phyloP scores from a whole-genome alignment of 2,329 filamentous ascomycete species.

The Penicillium sp. region DNA sequence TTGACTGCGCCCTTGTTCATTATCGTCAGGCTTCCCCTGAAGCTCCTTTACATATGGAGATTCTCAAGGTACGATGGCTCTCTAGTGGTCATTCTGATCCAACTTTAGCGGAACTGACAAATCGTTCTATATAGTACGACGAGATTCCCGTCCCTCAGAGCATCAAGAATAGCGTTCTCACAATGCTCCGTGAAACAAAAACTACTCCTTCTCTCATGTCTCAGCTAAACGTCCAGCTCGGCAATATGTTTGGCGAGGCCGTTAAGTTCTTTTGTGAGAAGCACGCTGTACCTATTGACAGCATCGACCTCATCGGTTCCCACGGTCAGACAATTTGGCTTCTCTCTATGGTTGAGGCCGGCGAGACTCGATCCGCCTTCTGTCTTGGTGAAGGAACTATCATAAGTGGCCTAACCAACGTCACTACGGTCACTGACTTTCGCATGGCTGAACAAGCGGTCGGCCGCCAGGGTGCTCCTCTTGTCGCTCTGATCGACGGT shows the following conservation, averaged over 20 bases:
- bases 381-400: conserved; percentile 58
- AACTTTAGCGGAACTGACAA: background rate
- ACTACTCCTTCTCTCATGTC: conserved; percentile 55
- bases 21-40: conserved; percentile 54
- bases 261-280: conserved; percentile 50
- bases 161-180: conserved; percentile 56
- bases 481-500: conserved; percentile 58
- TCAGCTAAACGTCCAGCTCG: conserved; percentile 57
- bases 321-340: conserved; percentile 60
- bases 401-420: conserved; percentile 53
- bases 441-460: conserved; percentile 54
- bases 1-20: conserved; percentile 57
- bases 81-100: background rate
- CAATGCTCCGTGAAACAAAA: conserved; percentile 54
- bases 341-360: conserved; percentile 50
- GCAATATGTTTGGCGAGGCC: conserved; percentile 54
- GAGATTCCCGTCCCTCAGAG: conserved; percentile 52
- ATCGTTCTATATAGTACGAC: conserved; percentile 43
- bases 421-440: conserved; percentile 57
- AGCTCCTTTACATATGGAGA: conserved; percentile 53
- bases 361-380: conserved; percentile 47
- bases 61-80: conserved; percentile 36
- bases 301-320: conserved; percentile 55
- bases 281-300: conserved; percentile 41
- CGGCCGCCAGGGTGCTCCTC: conserved; percentile 53